Conservation (phyloP, 352 stramenopile genomes). For the Pythium phragmiticola region DNA sequence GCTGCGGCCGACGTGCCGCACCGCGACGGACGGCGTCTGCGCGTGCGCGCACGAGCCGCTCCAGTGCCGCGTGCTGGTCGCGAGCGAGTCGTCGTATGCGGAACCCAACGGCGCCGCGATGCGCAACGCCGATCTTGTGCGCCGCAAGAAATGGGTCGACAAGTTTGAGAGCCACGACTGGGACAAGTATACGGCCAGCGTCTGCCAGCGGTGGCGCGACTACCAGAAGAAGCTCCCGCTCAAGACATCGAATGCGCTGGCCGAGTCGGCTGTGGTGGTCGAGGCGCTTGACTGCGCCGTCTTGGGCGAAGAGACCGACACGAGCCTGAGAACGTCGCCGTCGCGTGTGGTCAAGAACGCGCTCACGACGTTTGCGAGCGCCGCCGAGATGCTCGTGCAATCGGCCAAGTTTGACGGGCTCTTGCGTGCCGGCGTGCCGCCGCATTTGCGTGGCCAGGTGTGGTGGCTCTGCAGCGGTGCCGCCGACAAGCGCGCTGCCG, state of each 20-base stretch:
- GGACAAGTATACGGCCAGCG: constrained; percentile 31
- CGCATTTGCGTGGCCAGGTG: constrained; percentile 62
- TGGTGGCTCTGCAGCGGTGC: constrained; percentile 84
- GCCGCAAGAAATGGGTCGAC: constrained; percentile 55
- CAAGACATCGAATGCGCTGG: background rate
- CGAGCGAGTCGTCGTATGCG: background rate
- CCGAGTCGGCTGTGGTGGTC: constrained; percentile 15
- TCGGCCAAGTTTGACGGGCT: constrained; percentile 67
- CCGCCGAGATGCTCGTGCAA: constrained; percentile 49
- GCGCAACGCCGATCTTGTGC: constrained; percentile 14
- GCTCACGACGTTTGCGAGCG: constrained; percentile 46
- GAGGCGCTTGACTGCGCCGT: background rate
- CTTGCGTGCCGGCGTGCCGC: constrained; percentile 60
- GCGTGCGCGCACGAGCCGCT: constrained; percentile 19
- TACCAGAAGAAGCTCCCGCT: constrained; percentile 56
- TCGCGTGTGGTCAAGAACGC: constrained; percentile 46
- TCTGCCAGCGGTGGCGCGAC: constrained; percentile 74
- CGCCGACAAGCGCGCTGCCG: constrained; percentile 40
- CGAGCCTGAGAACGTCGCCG: constrained; percentile 22
- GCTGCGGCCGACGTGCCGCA: constrained; percentile 12
- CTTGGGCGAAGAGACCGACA: background rate
- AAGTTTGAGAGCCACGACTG: constrained; percentile 58
- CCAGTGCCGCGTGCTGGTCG: constrained; percentile 15
- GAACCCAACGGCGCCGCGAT: constrained; percentile 2
- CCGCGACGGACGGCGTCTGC: constrained; percentile 17